Conservation (phyloP, 2,329 filamentous ascomycete species). For the Cercospora zeina region DNA sequence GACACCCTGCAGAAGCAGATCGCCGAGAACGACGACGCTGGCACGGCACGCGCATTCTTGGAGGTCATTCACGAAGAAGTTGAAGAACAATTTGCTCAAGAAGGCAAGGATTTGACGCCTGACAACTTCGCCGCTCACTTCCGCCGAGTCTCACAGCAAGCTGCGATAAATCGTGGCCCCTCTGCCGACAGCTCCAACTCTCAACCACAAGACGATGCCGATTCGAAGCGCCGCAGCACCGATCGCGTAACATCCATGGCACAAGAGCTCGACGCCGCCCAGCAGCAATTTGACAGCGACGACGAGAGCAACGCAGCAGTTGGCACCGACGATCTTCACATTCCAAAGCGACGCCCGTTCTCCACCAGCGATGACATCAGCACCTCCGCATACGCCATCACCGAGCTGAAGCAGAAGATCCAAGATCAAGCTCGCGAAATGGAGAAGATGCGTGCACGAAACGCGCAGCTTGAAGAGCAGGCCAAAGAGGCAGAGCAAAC, state of each 20-base stretch:
- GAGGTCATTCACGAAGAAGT: constrained; percentile 16
- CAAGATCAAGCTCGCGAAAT: background rate
- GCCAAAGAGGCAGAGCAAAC: background rate
- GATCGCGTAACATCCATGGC: constrained; percentile 10
- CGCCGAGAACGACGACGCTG: background rate
- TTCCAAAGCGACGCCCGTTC: background rate
- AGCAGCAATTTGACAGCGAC: background rate
- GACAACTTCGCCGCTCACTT: constrained; percentile 18
- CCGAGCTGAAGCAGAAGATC: constrained; percentile 6
- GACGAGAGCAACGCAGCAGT: background rate
- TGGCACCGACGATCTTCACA: constrained; percentile 2
- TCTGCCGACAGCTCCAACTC: constrained; percentile 12
- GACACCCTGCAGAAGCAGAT: background rate
- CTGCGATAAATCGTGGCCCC: constrained; percentile 11
- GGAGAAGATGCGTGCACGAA: constrained; percentile 2
- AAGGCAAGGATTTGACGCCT: constrained; percentile 18
- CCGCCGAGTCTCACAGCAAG: constrained; percentile 16
- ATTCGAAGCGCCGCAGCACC: background rate
- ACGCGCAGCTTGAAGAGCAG: background rate
- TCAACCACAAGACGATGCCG: constrained; percentile 4
- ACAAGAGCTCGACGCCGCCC: constrained; percentile 11
- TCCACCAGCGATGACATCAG: constrained; percentile 3
- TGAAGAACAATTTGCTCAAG: constrained; percentile 9
- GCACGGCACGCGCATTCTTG: constrained; percentile 8
- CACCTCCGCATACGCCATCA: background rate